Base-by-base conservation (phyloP, 2,329 filamentous ascomycete genomes). In the Aspergillus pseudoviridinutans region DNA sequence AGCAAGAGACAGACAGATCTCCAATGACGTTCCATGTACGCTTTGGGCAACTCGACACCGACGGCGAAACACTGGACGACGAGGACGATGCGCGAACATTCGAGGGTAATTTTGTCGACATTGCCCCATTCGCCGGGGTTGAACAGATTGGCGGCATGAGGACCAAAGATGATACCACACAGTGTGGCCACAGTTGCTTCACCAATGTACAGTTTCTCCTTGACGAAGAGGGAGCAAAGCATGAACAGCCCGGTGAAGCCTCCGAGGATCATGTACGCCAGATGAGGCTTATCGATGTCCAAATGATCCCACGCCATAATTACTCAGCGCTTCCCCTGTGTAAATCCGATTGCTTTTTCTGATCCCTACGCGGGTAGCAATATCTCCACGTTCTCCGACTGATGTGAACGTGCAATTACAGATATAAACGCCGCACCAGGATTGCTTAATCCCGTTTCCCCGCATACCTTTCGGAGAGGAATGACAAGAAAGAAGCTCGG, bases 221-320 rank as follows among this genome's bases (percentile, higher is more conserved):
- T 99, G 79, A 99, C 96, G 71, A 97, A 87, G 55, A 95, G 91
- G 59, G 94, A 99, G 76, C 92, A 96, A 59, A 99, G 82, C 94
- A 99, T 99, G 80, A 99, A 99, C 68, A 99, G 81, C 59, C 89
- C 92, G 66, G 94, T 99, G 80, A 99, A 99, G 74, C 93, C 94
- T 69, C 94, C 94, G 56, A 99, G 82, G 77, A 99, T 97, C 78
- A 97, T 91, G 78, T 99, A 99, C 64, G 96, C 94, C 90, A 97
- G 77, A 82, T 99, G 94, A 69, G 94, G 91, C 81, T 88, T 90
- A 78, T 95, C 97, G 79, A 97, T 87, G 54, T 77, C 76, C 59
- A 82, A 66, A 57, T 82, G 79, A 55, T 80, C 73, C 79, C 79
- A 82, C 58, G 73, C 78, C 79, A 82, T 82, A 50, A 14, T 25